Conservation (phyloP, 768 basidiomycete genomes). For the Tricholoma sp. region DNA sequence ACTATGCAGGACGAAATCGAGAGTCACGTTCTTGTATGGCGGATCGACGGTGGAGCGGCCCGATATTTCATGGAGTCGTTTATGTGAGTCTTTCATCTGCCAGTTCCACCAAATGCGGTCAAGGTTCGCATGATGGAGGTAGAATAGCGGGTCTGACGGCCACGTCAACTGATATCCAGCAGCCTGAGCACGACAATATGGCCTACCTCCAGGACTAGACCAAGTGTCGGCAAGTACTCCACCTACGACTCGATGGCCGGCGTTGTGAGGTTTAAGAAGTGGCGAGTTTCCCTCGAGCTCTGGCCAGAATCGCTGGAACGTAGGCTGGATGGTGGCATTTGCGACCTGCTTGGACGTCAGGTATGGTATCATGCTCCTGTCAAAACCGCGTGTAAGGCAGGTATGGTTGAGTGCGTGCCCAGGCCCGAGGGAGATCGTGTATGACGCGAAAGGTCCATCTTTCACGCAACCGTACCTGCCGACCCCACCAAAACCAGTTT, state of each 20-base stretch:
- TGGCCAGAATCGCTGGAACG: constrained; percentile 29
- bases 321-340: constrained; percentile 17
- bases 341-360: constrained; percentile 13
- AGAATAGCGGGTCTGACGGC: constrained; percentile 33
- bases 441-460: constrained; percentile 31
- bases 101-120: constrained; percentile 39
- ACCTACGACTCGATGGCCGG: constrained; percentile 30
- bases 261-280: constrained; percentile 28
- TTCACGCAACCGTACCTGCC: constrained; percentile 21
- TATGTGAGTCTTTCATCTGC: constrained; percentile 21
- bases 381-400: constrained; percentile 30
- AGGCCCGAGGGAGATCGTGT: constrained; percentile 28
- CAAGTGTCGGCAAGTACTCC: constrained; percentile 30
- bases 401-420: constrained; percentile 27
- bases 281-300: constrained; percentile 30
- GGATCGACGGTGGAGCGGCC: constrained; percentile 26
- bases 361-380: constrained; percentile 16
- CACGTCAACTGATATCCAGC: background rate
- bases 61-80: constrained; percentile 29
- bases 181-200: background rate
- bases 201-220: constrained; percentile 35
- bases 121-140: constrained; percentile 34
- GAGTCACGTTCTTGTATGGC: constrained; percentile 26
- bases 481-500: constrained; percentile 32
- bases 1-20: constrained; percentile 26